Evolutionary conservation across 805 yeast species (phyloP), one percentile per base, ranked within the genome.

Genomic region (Starmerella apis): DNA sequence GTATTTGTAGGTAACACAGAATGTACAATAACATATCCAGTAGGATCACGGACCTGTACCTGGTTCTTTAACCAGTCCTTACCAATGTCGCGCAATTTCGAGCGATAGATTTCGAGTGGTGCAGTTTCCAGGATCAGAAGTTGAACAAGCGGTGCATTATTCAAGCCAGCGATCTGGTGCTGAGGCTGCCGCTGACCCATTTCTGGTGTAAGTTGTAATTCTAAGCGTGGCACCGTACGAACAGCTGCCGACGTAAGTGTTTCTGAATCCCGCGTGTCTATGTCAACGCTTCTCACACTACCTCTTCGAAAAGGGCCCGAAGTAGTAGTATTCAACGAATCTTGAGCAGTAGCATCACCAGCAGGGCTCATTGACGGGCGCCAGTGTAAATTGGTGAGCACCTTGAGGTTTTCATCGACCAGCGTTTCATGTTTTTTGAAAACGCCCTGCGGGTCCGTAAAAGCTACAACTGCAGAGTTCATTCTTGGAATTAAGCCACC

Each of bases 81-180:
- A 20, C 88, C 77, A 56, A 86, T 68, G 1, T 94, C 95, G 35
- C 98, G 74, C 0, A 83, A 86, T 59, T 81, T 84, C 0, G 82
- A 65, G 52, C 94, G 71, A 64, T 90, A 90, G 1, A 77, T 77
- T 14, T 90, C 97, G 18, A 82, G 63, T 39, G 76, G 77, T 4
- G 77, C 79, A 52, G 81, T 76, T 49, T 74, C 74, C 7, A 90
- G 72, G 49, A 88, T 75, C 70, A 90, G 79, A 19, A 87, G 61
- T 55, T 81, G 74, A 42, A 84, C 68, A 56, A 81, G 79, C 1
- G 83, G 78, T 4, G 72, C 66, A 36, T 66, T 63, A n/a, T 67
- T 65, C 9, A 70, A 54, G 2, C 69, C 72, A 13, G 69, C 66
- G 50, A 70, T 56, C 52, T 64, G 67, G 54, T 70, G 74, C 50